Evolutionary conservation across 345 rosid genomes (phyloP), one percentile per base, ranked within the genome.

Genomic region (Arabis hirsuta): DNA sequence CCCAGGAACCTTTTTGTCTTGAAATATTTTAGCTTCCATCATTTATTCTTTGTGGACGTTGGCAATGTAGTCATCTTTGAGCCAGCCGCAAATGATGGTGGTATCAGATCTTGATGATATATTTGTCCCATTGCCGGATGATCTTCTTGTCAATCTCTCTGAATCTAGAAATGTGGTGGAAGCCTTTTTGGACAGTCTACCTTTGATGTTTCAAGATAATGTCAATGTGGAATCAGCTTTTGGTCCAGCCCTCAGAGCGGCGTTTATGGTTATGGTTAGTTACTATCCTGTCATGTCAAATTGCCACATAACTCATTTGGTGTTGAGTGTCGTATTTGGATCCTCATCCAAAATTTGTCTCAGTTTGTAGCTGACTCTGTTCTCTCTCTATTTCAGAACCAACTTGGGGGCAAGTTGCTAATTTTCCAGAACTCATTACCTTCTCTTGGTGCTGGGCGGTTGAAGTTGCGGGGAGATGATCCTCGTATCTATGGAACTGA

Each of bases 21-120:
- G 29, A 68, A 43, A 46, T 16, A 34, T 27, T 55, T 66, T 7
- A 27, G 41, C 55, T 19, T 44, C 60, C 50, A 46, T 36, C 48
- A 48, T 45, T 31, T 39, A 62, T 62, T 56, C 44, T 59, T 67
- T 65, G 27, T 72, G 55, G 53, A 22, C 69, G 65, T 79, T 77
- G 64, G 63, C 34, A 62, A 39, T 81, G 87, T 90, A 96, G 99
- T 90, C 98, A 69, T 92, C 98, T 62, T 81, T 96, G 83, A 86
- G 87, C 44, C 99, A 92, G 78, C 97, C 99, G 78, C 99, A 96
- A 76, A 92, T 96, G 99, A 90, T 96, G 97, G 98, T 96, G 66
- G 95, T 96, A 69, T 86, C 99, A 3, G 99, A 96, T 81, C 84
- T 92, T 42, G 99, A 96, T 74, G 99, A 92, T 77, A 67, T 96